Evolutionary conservation across 2,329 filamentous ascomycete genomes (phyloP), one percentile per base, ranked within the genome.

Genomic region (Nothophaeocryptopus gaeumannii): DNA sequence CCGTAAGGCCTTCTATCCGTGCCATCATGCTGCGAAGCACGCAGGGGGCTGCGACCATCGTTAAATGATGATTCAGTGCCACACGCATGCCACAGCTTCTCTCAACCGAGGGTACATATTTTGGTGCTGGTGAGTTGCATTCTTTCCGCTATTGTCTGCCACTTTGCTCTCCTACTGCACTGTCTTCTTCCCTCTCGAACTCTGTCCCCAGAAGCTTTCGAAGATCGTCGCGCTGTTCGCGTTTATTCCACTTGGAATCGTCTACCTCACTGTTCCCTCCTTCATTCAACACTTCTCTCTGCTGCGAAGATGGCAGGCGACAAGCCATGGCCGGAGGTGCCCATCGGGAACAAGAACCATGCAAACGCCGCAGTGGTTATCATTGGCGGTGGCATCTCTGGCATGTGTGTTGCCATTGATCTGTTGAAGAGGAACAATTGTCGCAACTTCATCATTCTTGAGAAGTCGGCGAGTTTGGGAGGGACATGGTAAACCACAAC

Each of bases 381-480:
- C 44, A 78, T 83, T 32, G 79, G 79, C 3, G 79, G 56, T n/a
- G 62, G 60, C 5, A 45, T 64, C 26, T 47, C 50, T 63, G 78
- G 78, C 30, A 74, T 81, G 61, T 80, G 78, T 56, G 77, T 75
- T 61, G 79, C 78, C 11, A 82, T 82, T 50, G 77, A 82, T 46
- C 68, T 83, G 35, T 73, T 82, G 58, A 76, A 74, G 47, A 67
- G 70, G 8, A 76, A 75, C 57, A 72, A 76, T 38, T 75, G 74
- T 55, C 72, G 71, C 35, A 80, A 81, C 56, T 80, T 82, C 57
- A 69, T 81, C 47, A 78, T 82, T 20, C 63, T 81, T 1, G 79
- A 82, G 59, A 81, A 81, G 63, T 76, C 74, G 26, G 73, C 74
- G 12, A 74, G 73, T 1, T 64, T 81, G 9, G 78, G 77, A 5